Conservation (phyloP, 257 asterid genomes). For the Solanum dulcamara region DNA sequence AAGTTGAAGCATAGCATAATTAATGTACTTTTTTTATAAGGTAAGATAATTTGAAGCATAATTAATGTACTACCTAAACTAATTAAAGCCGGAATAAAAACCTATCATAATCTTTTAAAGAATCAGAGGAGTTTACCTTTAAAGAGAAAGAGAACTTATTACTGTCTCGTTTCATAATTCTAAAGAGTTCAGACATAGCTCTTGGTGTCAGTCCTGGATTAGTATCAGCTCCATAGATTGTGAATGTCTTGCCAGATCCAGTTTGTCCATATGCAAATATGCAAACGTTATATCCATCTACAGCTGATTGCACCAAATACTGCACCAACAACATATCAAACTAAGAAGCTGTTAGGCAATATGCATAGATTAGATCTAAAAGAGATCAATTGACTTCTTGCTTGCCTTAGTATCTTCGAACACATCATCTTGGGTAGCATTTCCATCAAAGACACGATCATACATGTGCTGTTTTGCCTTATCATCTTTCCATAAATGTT, state of each 20-base stretch:
- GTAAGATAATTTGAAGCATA: background rate
- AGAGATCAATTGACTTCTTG: background rate
- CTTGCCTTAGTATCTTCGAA: slow-evolving; percentile 96
- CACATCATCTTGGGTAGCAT: slow-evolving; percentile 70
- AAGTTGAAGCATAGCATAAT: background rate
- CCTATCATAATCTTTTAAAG: background rate
- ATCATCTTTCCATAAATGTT: slow-evolving; percentile 89
- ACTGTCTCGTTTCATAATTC: slow-evolving; percentile 59
- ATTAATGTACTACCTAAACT: background rate
- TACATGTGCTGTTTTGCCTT: slow-evolving; percentile 71
- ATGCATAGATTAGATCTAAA: background rate
- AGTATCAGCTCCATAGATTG: slow-evolving; percentile 80
- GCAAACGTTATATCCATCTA: slow-evolving; percentile 93
- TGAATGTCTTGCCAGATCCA: slow-evolving; percentile 96
- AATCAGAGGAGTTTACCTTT: slow-evolving; percentile 42
- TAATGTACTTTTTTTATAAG: background rate
- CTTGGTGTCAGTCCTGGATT: slow-evolving; percentile 95
- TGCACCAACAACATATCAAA: slow-evolving; percentile 20
- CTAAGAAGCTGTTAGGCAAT: background rate
- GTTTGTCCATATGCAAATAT: slow-evolving; percentile 99
- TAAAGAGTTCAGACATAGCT: slow-evolving; percentile 75
- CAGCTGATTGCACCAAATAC: slow-evolving; percentile 95
- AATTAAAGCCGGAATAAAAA: background rate
- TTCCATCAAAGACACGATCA: slow-evolving; percentile 82
- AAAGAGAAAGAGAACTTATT: slow-evolving; percentile 67